Evolutionary conservation across 1,284 basidiomycete species (phyloP).

Genomic region (Pseudozyma pruni): DNA sequence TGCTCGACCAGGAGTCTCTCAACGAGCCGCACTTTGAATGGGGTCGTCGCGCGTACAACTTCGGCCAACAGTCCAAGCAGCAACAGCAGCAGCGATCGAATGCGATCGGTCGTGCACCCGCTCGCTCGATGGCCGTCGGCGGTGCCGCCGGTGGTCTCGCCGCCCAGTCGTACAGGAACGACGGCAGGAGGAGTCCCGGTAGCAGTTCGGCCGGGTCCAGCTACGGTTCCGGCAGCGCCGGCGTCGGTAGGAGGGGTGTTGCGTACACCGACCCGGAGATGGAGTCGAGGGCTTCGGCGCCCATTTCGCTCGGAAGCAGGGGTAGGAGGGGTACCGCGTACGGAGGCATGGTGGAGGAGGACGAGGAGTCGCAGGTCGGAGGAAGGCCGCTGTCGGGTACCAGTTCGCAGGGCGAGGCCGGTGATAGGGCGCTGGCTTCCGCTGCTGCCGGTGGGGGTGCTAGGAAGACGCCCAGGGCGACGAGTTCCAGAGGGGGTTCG

Average conservation of each 20-base stretch:
- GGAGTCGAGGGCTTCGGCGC: constrained; percentile 33
- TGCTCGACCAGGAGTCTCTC: constrained; percentile 71
- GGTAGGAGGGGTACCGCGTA: constrained; percentile 55
- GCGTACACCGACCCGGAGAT: constrained; percentile 57
- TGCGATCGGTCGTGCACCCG: constrained; percentile 19
- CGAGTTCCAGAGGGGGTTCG: constrained; percentile 17
- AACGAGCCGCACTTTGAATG: constrained; percentile 66
- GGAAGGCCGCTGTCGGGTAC: constrained; percentile 14
- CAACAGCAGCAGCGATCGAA: constrained; percentile 10
- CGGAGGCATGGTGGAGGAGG: constrained; percentile 42
- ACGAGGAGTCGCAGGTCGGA: constrained; percentile 40
- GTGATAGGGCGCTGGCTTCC: constrained; percentile 26
- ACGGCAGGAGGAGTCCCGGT: constrained; percentile 15
- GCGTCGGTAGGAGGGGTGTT: constrained; percentile 47
- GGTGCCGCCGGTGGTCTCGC: constrained; percentile 23
- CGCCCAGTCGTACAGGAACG: constrained; percentile 16
- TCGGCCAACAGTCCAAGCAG: constrained; percentile 36
- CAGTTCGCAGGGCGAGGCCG: constrained; percentile 8
- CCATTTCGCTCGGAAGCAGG: constrained; percentile 48
- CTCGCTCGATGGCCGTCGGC: constrained; percentile 11
- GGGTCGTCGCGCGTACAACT: constrained; percentile 65
- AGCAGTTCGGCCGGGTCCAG: constrained; percentile 14
- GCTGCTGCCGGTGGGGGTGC: constrained; percentile 43
- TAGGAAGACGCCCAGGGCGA: not conserved
- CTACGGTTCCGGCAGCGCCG: not conserved